Conservation (phyloP, 768 basidiomycete species). For the Rhodotorula babjevae region DNA sequence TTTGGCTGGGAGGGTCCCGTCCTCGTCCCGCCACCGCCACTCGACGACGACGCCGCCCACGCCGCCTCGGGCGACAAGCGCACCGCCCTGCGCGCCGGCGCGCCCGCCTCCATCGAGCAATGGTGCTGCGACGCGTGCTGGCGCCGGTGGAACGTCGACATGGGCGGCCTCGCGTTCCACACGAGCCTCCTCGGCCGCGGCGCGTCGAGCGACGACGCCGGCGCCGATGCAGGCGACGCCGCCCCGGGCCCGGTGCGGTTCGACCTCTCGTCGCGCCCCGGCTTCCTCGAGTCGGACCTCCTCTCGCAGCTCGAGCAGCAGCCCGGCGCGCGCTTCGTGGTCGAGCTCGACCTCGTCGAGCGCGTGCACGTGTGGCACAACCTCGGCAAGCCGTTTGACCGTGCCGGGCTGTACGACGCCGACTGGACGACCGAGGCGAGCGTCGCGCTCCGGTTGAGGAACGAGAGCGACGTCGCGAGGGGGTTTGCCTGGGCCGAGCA, state of each 20-base stretch:
- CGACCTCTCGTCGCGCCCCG: neutral
- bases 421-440: neutral
- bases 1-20: neutral
- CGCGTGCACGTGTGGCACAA: conserved; percentile 1
- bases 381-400: neutral
- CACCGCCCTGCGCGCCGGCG: no score
- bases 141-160: conserved; percentile 6
- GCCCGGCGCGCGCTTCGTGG: no score
- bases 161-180: conserved; percentile 2
- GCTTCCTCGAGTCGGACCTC: conserved; percentile 2
- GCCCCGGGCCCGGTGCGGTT: neutral
- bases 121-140: neutral
- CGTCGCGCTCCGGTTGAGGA: neutral
- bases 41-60: no score
- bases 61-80: neutral
- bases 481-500: neutral
- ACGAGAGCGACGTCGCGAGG: neutral
- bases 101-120: neutral
- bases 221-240: no score
- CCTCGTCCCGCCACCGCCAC: no score
- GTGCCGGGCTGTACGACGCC: neutral
- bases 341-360: neutral
- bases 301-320: neutral
- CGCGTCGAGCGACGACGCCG: neutral
- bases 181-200: neutral